phyloP scores from a whole-genome alignment of 2,329 filamentous ascomycete genomes.

The Epichloe sp. region DNA sequence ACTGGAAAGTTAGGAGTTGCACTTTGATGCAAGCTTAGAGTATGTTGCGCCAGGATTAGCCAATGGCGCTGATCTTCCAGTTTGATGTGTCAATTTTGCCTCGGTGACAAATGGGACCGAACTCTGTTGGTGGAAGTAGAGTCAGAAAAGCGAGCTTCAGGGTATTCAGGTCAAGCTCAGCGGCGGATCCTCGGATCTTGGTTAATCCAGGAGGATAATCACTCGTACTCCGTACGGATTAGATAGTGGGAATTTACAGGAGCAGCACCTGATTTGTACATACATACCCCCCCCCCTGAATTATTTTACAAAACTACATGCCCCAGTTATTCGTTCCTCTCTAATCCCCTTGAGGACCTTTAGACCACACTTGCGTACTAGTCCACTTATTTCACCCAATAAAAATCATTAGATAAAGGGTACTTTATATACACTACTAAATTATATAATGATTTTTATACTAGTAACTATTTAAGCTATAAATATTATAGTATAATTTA shows the following conservation, averaged over 20 bases:
- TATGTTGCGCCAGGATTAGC: not conserved
- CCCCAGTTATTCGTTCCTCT: too few species aligned
- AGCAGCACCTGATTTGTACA: not conserved
- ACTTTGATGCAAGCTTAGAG: too few species aligned
- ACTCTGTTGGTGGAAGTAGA: not conserved
- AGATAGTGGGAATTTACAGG: not conserved
- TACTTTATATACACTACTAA: too few species aligned
- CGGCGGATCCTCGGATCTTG: constrained; percentile 13
- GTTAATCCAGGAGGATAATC: constrained; percentile 5
- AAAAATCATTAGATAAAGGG: too few species aligned
- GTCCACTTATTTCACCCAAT: too few species aligned
- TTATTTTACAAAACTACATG: too few species aligned
- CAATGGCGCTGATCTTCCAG: not conserved
- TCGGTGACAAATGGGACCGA: not conserved
- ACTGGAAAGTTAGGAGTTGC: not conserved
- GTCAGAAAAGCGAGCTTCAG: not conserved
- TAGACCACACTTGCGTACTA: too few species aligned
- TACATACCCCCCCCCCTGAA: too few species aligned
- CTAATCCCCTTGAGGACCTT: too few species aligned
- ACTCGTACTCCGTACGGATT: not conserved
- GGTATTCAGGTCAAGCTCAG: not conserved
- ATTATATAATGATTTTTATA: too few species aligned
- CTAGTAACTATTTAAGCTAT: too few species aligned
- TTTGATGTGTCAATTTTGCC: not conserved
- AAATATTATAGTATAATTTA: too few species aligned